Evolutionary conservation across 1,139 yeast species (phyloP), one percentile per base, ranked within the genome.

Genomic region (Wickerhamomyces sp.): DNA sequence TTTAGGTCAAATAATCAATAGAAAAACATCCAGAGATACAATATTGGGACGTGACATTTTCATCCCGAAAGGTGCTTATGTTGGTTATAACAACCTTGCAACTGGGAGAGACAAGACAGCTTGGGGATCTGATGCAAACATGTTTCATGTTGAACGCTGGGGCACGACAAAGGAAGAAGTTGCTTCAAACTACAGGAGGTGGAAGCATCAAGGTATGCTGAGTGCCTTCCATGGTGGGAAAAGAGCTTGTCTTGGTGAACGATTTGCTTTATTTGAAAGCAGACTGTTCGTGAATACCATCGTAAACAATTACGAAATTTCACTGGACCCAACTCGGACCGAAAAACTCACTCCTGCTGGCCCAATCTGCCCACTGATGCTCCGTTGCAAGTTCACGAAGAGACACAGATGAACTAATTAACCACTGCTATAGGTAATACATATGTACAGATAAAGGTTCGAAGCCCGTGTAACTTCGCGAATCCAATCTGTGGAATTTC

Each of bases 211-310:
- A 17, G 67, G 74, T 10, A 62, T 61, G 9, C 55, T 78, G 29
- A 72, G 79, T 6, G 72, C 81, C 0, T 78, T 78, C 48, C 84
- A 78, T 52, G 85, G 85, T 7, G 70, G 82, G 12, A 72, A 65
- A 45, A 59, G 85, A 35, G 82, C 83, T 0, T 78, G 85, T 54
- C 56, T 78, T 26, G 85, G 85, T 5, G 84, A 78, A 48, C 73
- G 73, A 45, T 68, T 74, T 55, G 84, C 83, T 2, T 59, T 78
- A 10, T 52, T 58, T 33, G 77, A 76, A 48, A 59, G 68, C 30
- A 68, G 70, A 47, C 54, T 65, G 12, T 61, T 72, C 7, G 36
- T 76, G 3, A 51, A 56, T 12, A 62, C 61, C 36, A 51, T 76
- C 24, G 42, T 78, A 15, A 54, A 44, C 21, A 50, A 55, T 3